Evolutionary conservation across 2,329 filamentous ascomycete genomes (phyloP), one percentile per base, ranked within the genome.

Genomic region (Intubia oerlemansii): DNA sequence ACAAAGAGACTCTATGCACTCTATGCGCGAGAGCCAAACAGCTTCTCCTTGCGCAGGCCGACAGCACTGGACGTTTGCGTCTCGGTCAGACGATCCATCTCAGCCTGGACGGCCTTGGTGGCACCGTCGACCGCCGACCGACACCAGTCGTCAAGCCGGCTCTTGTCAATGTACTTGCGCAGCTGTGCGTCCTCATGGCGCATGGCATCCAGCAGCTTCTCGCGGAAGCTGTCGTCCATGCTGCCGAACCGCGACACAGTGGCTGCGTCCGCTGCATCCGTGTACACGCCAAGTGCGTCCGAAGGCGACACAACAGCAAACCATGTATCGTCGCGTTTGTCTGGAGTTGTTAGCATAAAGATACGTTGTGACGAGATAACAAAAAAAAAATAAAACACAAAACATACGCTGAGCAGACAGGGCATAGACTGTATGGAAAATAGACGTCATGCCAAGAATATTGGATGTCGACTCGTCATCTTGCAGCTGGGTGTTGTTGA

Each of bases 401-500:
- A 17, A 26, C 59, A 62, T 60, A 81, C 77, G 62, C 38, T 65
- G 59, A 36, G 63, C 59, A 38, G 72, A 59, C 39, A 78, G 66
- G 27, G 66, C 58, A 34, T 58, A 62, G 30, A 81, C 54, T 26
- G 79, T 74, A 39, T 56, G 57, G 44, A 71, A 84, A 5, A 81
- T 56, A 17, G 71, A 59, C 4, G 81, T 91, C 32, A 60, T 52
- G 18, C 56, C 54, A 16, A 90, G 50, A 12, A 65, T 55, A 17
- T 62, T 57, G 30, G 70, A 56, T 17, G 81, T 64, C 36, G 77
- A 62, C 4, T 56, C 52, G 42, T 91, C 82, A 32, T 69, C 67
- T 44, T 78, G 75, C 34, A 74, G 59, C 27, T 73, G 67, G 1
- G 77, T 85, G 38, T 79, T 69, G 43, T 88, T 85, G 44, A 90